Evolutionary conservation across 352 stramenopile species (phyloP), one percentile per base, ranked within the genome.

Genomic region (Pythium oligandrum): DNA sequence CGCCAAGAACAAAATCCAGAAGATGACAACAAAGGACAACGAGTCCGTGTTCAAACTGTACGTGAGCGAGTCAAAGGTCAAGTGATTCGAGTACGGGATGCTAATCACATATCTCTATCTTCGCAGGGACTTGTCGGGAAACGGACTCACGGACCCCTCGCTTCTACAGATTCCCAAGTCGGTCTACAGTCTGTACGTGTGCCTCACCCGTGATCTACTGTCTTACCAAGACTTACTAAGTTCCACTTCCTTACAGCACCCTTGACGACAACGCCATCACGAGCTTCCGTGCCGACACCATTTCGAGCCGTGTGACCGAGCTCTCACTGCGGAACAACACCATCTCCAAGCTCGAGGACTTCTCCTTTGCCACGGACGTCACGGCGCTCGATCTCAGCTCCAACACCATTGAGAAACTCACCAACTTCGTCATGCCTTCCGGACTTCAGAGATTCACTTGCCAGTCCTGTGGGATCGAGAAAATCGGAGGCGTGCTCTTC

Each of bases 161-260:
- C 7, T 42, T 12, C 38, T 73, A 17, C 39, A 50, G 8, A 63
- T 73, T 12, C 65, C 66, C 7, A 61, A 62, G 17, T 64, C 57
- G 7, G 63, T 84, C 26, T 68, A 58, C n/a, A 69, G 43, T 40
- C 17, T 84, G 73, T 81, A 54, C 45, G 63, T 45, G 4, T 4
- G 8, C 30, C 26, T 40, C 51, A 2, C 35, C 40, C 32, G 50
- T 44, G 34, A 32, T n/a, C 37, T 40, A 34, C 2, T 44, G 7
- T 26, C 31, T 10, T 2, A 4, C 1, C 6, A 42, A 45, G 26
- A 1, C 30, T 40, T 0, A 60, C 31, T 76, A 48, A 59, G 37
- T 1, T 26, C 40, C n/a, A 68, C 59, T 3, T 11, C 66, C 64
- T 12, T 8, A 42, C 38, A 42, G 38, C 38, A 42, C 38, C 7